Evolutionary conservation across 345 rosid genomes (phyloP).

Genomic region (Salix arbutifolia): DNA sequence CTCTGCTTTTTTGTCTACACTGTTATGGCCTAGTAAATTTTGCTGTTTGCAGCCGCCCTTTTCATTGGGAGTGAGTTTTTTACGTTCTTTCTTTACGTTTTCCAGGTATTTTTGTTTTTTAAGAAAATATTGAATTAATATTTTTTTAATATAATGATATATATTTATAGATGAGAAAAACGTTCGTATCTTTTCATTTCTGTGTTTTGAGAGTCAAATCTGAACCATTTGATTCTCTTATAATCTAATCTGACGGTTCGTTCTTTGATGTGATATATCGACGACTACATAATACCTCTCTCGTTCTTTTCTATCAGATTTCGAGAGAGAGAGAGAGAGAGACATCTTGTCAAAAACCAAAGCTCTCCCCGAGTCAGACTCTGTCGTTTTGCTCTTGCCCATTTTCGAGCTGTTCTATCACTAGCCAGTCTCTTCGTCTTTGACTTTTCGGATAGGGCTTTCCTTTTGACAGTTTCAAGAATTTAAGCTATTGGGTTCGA

Average conservation of each 20-base stretch:
- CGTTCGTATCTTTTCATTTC: neutral
- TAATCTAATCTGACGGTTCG: slow-evolving; percentile 37
- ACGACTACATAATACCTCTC: neutral
- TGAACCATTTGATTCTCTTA: slow-evolving; percentile 12
- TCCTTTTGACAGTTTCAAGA: neutral
- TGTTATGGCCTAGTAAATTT: slow-evolving; percentile 15
- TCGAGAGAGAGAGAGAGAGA: neutral
- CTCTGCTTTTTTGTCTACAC: slow-evolving; percentile 26
- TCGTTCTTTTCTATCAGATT: slow-evolving; percentile 31
- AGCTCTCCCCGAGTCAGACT: neutral
- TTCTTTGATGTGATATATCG: slow-evolving; percentile 12
- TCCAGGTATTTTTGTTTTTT: too few species aligned
- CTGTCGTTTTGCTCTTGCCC: neutral
- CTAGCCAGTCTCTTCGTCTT: neutral
- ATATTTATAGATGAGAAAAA: too few species aligned
- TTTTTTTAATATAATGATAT: neutral
- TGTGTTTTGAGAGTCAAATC: slow-evolving; percentile 27
- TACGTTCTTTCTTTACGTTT: too few species aligned
- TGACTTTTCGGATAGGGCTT: neutral
- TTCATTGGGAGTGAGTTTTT: too few species aligned
- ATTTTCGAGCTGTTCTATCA: neutral
- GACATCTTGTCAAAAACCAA: neutral
- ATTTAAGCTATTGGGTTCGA: neutral
- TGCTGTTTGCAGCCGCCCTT: neutral
- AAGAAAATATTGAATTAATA: too few species aligned